Percentiles rank a stretch among this genome's conserved stretches.
Evolutionary conservation across 257 asterid species (phyloP).

Genomic region (Schizonepeta tenuifolia): DNA sequence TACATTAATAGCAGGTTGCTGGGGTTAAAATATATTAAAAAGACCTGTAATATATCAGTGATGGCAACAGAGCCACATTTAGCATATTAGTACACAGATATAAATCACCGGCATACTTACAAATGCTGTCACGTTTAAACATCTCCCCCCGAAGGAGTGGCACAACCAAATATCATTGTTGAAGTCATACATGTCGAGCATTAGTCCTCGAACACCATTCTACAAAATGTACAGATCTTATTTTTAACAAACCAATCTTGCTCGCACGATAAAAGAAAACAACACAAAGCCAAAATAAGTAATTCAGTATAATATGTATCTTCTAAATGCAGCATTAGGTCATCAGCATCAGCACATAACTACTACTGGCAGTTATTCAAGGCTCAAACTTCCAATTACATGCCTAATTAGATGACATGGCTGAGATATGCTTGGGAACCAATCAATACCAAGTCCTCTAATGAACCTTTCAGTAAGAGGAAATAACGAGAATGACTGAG

Average conservation of each 20-base stretch:
- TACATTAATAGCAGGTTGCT: conserved; percentile 87
- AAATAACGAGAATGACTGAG: not conserved
- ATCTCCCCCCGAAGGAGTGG: conserved; percentile 69
- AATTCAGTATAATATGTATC: not conserved
- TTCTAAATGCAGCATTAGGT: not conserved
- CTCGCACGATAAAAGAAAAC: not conserved
- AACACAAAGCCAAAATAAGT: not conserved
- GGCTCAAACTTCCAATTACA: not conserved
- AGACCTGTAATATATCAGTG: not conserved
- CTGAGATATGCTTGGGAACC: not conserved
- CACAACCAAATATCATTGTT: conserved; percentile 79
- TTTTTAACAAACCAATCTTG: conserved; percentile 4
- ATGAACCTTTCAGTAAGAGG: not conserved
- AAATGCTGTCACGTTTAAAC: conserved; percentile 74
- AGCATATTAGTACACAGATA: not conserved
- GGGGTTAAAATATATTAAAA: not conserved
- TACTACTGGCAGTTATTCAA: not conserved
- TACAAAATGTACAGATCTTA: conserved; percentile 35
- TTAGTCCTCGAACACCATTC: conserved; percentile 96
- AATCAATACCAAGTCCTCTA: not conserved
- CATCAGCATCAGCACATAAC: not conserved
- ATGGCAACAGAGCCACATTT: not conserved
- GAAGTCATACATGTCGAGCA: conserved; percentile 94
- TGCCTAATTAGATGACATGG: not conserved
- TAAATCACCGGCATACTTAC: conserved; percentile 50